Evolutionary conservation across 1,139 yeast genomes (phyloP).

Genomic region (Wickerhamomyces sp.): DNA sequence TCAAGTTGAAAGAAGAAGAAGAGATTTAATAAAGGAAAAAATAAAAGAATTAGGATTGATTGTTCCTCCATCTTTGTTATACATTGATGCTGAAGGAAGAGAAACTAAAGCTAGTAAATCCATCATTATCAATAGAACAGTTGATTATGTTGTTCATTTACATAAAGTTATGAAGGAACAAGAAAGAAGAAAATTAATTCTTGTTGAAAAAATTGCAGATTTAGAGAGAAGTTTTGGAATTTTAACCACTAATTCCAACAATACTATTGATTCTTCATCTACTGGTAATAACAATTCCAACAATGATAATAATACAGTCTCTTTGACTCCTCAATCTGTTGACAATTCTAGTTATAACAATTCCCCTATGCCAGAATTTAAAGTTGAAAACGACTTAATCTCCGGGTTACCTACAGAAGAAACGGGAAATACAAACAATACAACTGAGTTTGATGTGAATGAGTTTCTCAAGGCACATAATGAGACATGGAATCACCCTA

Average conservation of each 20-base stretch:
- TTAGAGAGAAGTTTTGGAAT: slow-evolving; percentile 23
- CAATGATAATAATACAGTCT: not conserved
- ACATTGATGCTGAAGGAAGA: slow-evolving; percentile 47
- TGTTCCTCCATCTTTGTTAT: slow-evolving; percentile 66
- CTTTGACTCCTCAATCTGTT: no score
- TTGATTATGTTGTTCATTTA: slow-evolving; percentile 60
- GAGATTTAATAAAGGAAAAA: slow-evolving; percentile 72
- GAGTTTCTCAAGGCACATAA: slow-evolving; percentile 21
- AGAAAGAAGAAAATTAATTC: slow-evolving; percentile 30
- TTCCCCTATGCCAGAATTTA: slow-evolving; percentile 3
- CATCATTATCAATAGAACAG: slow-evolving; percentile 61
- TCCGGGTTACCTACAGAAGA: not conserved
- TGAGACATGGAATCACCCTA: slow-evolving; percentile 13
- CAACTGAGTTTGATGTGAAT: slow-evolving; percentile 20
- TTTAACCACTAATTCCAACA: slow-evolving; percentile 3
- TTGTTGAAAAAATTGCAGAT: slow-evolving; percentile 32
- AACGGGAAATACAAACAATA: not conserved
- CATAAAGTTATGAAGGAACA: slow-evolving; percentile 38
- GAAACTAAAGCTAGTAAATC: slow-evolving; percentile 72
- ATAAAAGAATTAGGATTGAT: slow-evolving; percentile 67
- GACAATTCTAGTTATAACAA: not conserved
- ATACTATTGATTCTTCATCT: not conserved
- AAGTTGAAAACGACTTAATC: not conserved
- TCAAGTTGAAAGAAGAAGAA: slow-evolving; percentile 74
- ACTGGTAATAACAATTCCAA: not conserved